phyloP scores from a whole-genome alignment of 768 basidiomycete species.

The Bullera alba region DNA sequence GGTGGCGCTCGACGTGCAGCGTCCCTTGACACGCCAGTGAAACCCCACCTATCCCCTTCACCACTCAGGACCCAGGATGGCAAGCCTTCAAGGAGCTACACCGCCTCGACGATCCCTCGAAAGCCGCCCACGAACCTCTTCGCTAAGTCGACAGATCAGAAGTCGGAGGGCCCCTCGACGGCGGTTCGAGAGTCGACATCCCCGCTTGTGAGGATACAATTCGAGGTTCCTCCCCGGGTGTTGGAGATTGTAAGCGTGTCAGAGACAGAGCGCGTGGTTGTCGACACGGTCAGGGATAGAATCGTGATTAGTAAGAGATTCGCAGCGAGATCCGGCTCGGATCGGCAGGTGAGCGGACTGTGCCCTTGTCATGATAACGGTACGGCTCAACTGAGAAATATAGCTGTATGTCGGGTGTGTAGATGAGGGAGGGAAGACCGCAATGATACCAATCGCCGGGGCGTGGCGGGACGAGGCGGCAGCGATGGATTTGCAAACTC shows the following conservation, averaged over 20 bases:
- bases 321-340: constrained; percentile 72
- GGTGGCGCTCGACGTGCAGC: no score
- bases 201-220: constrained; percentile 43
- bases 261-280: constrained; percentile 81
- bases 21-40: no score
- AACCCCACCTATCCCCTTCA: no score
- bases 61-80: no score
- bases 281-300: constrained; percentile 72
- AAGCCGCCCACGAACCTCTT: not conserved
- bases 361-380: not conserved
- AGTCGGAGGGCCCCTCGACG: not conserved
- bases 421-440: constrained; percentile 36
- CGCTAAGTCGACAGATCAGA: not conserved
- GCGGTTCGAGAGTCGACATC: not conserved
- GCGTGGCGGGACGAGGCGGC: constrained; percentile 66
- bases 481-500: constrained; percentile 56
- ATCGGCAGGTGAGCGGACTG: constrained; percentile 59
- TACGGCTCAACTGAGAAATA: not conserved
- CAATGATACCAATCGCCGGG: constrained; percentile 61
- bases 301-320: constrained; percentile 84
- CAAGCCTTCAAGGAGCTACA: no score
- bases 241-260: constrained; percentile 78
- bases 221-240: constrained; percentile 76
- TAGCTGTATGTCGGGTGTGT: constrained; percentile 15
- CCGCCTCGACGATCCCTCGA: not conserved